phyloP scores from a whole-genome alignment of 495 filamentous ascomycete genomes.

The Neurospora sp. region DNA sequence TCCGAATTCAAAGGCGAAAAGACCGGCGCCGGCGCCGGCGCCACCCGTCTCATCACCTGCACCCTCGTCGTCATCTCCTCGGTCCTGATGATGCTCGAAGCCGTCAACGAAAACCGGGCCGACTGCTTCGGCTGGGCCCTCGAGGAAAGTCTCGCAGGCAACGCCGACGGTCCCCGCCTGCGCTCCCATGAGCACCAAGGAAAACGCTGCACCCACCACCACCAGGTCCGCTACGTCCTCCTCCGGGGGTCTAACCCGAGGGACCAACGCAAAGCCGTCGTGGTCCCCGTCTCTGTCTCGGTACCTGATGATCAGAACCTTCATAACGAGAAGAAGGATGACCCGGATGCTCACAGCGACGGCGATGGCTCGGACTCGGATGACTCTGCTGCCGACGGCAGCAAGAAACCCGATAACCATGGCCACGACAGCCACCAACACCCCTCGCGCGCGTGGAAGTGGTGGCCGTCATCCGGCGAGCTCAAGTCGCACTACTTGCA shows the following conservation, averaged over 20 bases:
- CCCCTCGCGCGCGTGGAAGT: conserved; percentile 37
- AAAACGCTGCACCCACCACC: conserved; percentile 47
- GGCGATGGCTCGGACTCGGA: neutral
- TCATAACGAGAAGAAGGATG: neutral
- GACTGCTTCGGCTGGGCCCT: conserved; percentile 68
- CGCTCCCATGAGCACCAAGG: conserved; percentile 17
- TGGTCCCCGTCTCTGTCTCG: neutral
- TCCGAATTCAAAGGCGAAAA: conserved; percentile 47
- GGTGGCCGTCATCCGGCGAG: conserved; percentile 50
- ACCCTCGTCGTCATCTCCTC: conserved; percentile 60
- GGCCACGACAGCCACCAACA: neutral
- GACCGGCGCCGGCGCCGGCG: conserved; percentile 41
- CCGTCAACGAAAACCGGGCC: conserved; percentile 53
- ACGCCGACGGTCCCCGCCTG: conserved; percentile 20
- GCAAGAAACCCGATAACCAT: neutral
- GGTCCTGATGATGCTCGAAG: conserved; percentile 56
- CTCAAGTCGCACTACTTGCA: conserved; percentile 52
- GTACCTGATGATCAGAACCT: neutral
- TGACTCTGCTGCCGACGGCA: neutral
- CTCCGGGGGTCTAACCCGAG: neutral
- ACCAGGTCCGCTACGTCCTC: conserved; percentile 6
- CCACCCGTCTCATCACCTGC: conserved; percentile 59
- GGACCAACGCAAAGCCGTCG: neutral
- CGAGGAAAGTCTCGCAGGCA: conserved; percentile 31
- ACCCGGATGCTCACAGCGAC: neutral